phyloP scores from a whole-genome alignment of 2,329 filamentous ascomycete species.

The Macroventuria anomochaeta region DNA sequence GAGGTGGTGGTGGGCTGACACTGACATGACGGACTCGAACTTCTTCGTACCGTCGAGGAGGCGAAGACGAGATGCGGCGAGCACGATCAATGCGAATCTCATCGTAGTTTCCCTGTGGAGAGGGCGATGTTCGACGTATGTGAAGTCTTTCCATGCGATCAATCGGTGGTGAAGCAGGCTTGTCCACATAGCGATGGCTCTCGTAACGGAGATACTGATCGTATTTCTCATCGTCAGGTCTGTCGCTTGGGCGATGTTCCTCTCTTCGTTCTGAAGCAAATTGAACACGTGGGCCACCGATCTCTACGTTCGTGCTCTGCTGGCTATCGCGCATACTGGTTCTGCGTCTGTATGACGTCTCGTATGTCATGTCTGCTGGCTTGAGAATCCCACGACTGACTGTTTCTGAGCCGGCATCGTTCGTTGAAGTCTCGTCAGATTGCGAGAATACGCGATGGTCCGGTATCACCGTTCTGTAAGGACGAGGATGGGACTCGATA shows the following conservation, averaged over 20 bases:
- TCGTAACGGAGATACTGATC: constrained; percentile 22
- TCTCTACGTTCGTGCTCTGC: constrained; percentile 40
- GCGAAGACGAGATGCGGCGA: constrained; percentile 25
- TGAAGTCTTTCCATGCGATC: constrained; percentile 29
- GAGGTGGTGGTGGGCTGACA: constrained; percentile 15
- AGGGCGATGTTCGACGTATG: constrained; percentile 23
- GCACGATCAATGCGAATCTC: constrained; percentile 28
- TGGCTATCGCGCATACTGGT: constrained; percentile 29
- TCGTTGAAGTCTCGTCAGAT: constrained; percentile 29
- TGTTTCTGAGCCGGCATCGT: constrained; percentile 22
- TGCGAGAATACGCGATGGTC: constrained; percentile 23
- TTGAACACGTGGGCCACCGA: constrained; percentile 39
- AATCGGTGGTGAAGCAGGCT: constrained; percentile 19
- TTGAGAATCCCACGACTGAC: constrained; percentile 37
- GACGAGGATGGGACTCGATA: constrained; percentile 34
- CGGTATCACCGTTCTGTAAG: constrained; percentile 31
- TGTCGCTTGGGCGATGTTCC: constrained; percentile 12
- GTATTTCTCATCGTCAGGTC: constrained; percentile 13
- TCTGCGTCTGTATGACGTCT: constrained; percentile 27
- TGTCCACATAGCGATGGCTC: constrained; percentile 20
- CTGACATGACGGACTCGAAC: constrained; percentile 24
- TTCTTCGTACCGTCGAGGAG: constrained; percentile 19
- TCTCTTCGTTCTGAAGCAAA: constrained; percentile 29
- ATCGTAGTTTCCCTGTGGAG: constrained; percentile 19
- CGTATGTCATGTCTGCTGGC: constrained; percentile 21